phyloP scores from a whole-genome alignment of 306 rosid genomes.

The Morella rubra region DNA sequence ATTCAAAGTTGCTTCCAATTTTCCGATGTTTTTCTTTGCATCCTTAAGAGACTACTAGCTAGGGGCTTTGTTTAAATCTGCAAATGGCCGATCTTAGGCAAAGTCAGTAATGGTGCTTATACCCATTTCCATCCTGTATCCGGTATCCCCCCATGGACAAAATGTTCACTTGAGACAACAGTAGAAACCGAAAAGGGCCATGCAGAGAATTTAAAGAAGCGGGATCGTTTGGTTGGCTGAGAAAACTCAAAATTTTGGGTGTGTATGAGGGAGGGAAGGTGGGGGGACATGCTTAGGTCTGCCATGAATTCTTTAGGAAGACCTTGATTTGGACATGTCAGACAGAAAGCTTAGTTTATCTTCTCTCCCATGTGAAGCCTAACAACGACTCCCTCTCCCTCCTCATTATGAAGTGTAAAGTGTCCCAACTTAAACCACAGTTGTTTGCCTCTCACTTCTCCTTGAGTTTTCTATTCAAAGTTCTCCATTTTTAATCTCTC shows the following conservation, averaged over 20 bases:
- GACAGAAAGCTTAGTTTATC: constrained; percentile 39
- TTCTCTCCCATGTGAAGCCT: constrained; percentile 64
- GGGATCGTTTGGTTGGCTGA: constrained; percentile 25
- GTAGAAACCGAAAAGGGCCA: constrained; percentile 32
- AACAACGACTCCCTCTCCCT: constrained; percentile 31
- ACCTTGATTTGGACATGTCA: constrained; percentile 79
- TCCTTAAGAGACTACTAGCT: constrained; percentile 22
- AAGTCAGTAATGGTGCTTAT: constrained; percentile 32
- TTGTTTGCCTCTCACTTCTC: constrained; percentile 29
- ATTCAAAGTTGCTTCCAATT: constrained; percentile 22
- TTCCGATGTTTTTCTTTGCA: constrained; percentile 23
- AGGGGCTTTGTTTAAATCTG: constrained; percentile 33
- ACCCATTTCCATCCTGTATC: constrained; percentile 25
- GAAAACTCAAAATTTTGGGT: constrained; percentile 38
- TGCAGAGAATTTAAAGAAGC: constrained; percentile 27
- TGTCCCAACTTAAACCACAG: constrained; percentile 32
- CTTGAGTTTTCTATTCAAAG: constrained; percentile 30
- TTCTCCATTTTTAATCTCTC: background rate
- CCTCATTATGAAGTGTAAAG: constrained; percentile 52
- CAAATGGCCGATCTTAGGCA: constrained; percentile 28
- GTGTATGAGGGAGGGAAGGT: constrained; percentile 30
- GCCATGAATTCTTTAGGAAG: constrained; percentile 48
- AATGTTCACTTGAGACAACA: constrained; percentile 40
- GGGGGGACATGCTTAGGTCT: constrained; percentile 61
- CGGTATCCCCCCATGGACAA: constrained; percentile 35